These are phyloP conservation scores for Aureobasidium uvarum DNA, from an alignment of 2,329 filamentous ascomycete genomes.

Conservation along the genomic window DNA sequence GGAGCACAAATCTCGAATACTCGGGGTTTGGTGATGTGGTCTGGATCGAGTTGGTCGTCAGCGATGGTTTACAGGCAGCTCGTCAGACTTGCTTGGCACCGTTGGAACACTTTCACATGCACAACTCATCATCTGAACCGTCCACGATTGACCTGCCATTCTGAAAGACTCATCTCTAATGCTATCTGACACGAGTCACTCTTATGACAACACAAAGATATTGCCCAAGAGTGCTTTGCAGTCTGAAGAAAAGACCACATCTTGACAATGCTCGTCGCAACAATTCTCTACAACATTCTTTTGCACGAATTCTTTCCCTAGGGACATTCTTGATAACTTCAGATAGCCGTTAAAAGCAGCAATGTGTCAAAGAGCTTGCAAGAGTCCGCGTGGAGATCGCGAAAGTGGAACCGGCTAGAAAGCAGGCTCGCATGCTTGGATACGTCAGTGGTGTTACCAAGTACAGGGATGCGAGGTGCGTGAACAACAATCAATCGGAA, in stretches of 20 bases:
- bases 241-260: neutral
- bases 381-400: neutral
- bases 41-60: neutral
- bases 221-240: neutral
- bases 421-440: slow-evolving; percentile 15
- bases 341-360: neutral
- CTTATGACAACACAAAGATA: neutral
- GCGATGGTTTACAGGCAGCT: slow-evolving; percentile 3
- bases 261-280: neutral
- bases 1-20: neutral
- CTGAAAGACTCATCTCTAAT: neutral
- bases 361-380: neutral
- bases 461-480: slow-evolving; percentile 3
- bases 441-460: slow-evolving; percentile 18
- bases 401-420: slow-evolving; percentile 22
- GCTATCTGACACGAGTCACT: neutral
- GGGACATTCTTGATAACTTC: neutral
- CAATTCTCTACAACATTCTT: neutral
- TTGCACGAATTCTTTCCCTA: neutral
- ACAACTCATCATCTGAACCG: neutral
- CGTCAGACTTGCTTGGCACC: slow-evolving; percentile 12
- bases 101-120: slow-evolving; percentile 20
- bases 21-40: neutral
- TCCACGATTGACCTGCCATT: neutral
- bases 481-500: neutral